Conservation (phyloP, 768 basidiomycete genomes). For the Terana coerulea region DNA sequence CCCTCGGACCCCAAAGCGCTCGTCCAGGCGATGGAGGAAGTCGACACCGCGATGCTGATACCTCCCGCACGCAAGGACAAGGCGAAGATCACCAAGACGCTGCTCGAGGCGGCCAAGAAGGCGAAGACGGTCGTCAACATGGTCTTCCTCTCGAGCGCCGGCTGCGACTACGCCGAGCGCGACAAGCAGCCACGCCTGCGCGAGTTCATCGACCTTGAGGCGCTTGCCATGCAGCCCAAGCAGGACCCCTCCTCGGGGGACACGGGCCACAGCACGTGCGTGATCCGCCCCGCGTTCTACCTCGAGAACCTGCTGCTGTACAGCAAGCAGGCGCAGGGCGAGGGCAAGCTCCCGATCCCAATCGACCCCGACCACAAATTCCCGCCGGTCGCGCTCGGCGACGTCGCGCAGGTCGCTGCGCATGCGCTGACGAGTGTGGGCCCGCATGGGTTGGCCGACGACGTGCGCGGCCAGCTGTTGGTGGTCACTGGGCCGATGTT, state of each 20-base stretch:
- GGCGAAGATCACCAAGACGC: conserved; percentile 19
- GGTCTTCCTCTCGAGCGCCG: conserved; percentile 24
- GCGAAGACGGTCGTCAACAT: conserved; percentile 21
- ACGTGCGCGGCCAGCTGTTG: conserved; percentile 27
- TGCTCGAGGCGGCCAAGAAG: conserved; percentile 21
- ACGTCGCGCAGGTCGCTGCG: conserved; percentile 26
- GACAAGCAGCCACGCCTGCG: conserved; percentile 28
- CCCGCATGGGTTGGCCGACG: conserved; percentile 27
- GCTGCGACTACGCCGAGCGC: conserved; percentile 28
- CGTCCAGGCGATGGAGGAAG: conserved; percentile 14
- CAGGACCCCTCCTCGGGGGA: conserved; percentile 18
- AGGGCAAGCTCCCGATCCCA: conserved; percentile 25
- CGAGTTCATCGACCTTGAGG: conserved; percentile 31
- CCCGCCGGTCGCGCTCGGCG: conserved; percentile 27
- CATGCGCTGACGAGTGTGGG: conserved; percentile 26
- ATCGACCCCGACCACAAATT: conserved; percentile 26
- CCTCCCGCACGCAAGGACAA: conserved; percentile 27
- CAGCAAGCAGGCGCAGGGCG: conserved; percentile 23
- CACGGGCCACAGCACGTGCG: conserved; percentile 27
- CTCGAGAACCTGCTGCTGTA: conserved; percentile 29
- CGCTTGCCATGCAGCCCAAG: conserved; percentile 25
- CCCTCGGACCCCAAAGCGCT: conserved; percentile 17
- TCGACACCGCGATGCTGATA: conserved; percentile 24
- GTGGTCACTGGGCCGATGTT: conserved; percentile 22
- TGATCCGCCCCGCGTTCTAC: conserved; percentile 30